A percentile compares a stretch with the other conserved stretches of the same genome.
Evolutionary conservation across 75 land plant species (phyloP).

Genomic region (Pinus albicaulis): DNA sequence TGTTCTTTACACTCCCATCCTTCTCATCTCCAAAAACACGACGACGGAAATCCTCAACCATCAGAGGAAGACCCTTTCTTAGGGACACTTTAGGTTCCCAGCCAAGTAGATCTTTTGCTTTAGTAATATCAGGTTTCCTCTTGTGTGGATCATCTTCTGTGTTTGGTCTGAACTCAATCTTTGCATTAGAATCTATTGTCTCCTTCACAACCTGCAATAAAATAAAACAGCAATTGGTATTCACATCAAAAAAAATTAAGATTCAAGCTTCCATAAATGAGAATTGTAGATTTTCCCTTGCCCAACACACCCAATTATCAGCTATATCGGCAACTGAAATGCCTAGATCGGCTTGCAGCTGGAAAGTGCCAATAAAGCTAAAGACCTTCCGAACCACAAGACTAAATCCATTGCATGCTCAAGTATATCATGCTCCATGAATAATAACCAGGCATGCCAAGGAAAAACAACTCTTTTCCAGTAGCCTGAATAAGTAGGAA

Average conservation of each 20-base stretch:
- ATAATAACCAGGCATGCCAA: no score
- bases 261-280: background rate
- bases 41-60: conserved; percentile 81
- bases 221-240: background rate
- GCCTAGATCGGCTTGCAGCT: background rate
- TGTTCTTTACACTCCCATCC: conserved; percentile 9
- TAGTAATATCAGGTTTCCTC: conserved; percentile 89
- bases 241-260: background rate
- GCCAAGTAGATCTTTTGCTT: conserved; percentile 71
- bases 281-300: background rate
- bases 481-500: background rate
- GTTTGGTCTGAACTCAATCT: conserved; percentile 75
- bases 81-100: conserved; percentile 86
- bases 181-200: conserved; percentile 79
- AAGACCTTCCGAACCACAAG: background rate
- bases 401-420: background rate
- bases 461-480: no score
- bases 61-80: conserved; percentile 81
- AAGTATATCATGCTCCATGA: background rate
- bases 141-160: conserved; percentile 93
- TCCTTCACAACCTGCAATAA: conserved; percentile 79
- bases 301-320: background rate
- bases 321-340: no score
- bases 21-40: conserved; percentile 78
- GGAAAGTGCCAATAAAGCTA: background rate